Evolutionary conservation across 2,329 filamentous ascomycete species (phyloP).

Genomic region (Clarireedia sp.): DNA sequence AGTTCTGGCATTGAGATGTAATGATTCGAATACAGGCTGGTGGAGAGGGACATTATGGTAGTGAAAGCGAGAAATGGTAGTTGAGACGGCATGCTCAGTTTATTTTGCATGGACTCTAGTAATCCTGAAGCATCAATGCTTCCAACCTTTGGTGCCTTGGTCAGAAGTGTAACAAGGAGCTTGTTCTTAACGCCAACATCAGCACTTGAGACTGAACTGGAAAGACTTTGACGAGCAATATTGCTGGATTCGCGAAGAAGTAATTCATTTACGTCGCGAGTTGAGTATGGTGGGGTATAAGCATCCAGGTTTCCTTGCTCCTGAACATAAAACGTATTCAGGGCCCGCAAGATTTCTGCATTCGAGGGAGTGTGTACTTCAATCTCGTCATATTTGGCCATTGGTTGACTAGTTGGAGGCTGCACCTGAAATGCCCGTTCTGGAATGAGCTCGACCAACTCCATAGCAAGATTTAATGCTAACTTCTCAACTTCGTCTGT

Average conservation of each 20-base stretch:
- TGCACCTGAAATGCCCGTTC: slow-evolving; percentile 49
- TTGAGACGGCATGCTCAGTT: slow-evolving; percentile 33
- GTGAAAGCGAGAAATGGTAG: slow-evolving; percentile 49
- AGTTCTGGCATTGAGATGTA: slow-evolving; percentile 46
- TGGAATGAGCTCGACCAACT: slow-evolving; percentile 56
- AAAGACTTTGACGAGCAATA: slow-evolving; percentile 42
- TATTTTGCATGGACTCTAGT: slow-evolving; percentile 43
- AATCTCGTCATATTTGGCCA: slow-evolving; percentile 22
- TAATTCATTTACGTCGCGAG: slow-evolving; percentile 49
- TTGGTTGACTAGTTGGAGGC: slow-evolving; percentile 23
- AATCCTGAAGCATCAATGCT: slow-evolving; percentile 41
- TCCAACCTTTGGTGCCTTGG: slow-evolving; percentile 41
- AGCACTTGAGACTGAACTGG: slow-evolving; percentile 33
- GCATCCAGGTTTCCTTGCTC: slow-evolving; percentile 64
- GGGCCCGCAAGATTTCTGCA: slow-evolving; percentile 49
- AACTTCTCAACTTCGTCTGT: slow-evolving; percentile 22
- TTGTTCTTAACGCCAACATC: slow-evolving; percentile 51
- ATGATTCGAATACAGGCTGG: slow-evolving; percentile 46
- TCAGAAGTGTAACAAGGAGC: slow-evolving; percentile 49
- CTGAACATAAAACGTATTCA: slow-evolving; percentile 59
- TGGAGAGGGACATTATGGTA: slow-evolving; percentile 49
- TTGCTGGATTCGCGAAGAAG: slow-evolving; percentile 53
- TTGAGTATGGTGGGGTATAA: slow-evolving; percentile 49
- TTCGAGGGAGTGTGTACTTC: slow-evolving; percentile 32
- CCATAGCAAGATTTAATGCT: slow-evolving; percentile 43